Evolutionary conservation across 2,329 filamentous ascomycete species (phyloP), one percentile per base, ranked within the genome.

Genomic region (Fusarium zealandicum): DNA sequence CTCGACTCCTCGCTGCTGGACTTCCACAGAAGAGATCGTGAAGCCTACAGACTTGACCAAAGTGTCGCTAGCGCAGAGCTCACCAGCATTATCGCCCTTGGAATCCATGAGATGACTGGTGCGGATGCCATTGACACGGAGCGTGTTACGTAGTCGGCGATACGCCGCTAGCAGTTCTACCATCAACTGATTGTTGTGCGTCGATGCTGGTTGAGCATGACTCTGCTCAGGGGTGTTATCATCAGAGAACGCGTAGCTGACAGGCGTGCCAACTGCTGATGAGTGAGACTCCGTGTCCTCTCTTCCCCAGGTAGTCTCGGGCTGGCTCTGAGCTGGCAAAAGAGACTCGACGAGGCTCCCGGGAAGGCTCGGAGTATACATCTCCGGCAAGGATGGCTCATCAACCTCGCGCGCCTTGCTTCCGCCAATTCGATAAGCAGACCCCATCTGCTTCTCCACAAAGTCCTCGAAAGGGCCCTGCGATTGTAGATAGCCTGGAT

Each of bases 11-110:
- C 95, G 89, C 71, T 97, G 92, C 59, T 93, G 88, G 61, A 98
- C 96, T 75, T 99, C 95, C 4, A 90, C 87, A 0, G 92, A 87
- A 8, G 92, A 88, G 53, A 99, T 92, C 0, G 93, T 93, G 70
- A 87, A 92, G 2, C 91, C 93, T 12, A 97, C 85, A 2, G 86
- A 79, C 52, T 81, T 80, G 12, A 86, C 82, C 10, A 92, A 73
- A 1, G 82, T 81, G 64, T 90, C 86, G 51, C 82, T 83, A 17
- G 72, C 75, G 49, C 74, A 76, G 5, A 88, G 70, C 50, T 84
- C 78, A 42, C 80, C 76, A 13, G 68, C 65, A 32, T 67, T 69
- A 39, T 69, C 69, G 32, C 54, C 61, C 64, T 59, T 66, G 16
- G 47, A 59, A 12, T 72, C 61, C 36, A 72, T 60, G n/a, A 65